phyloP scores from a whole-genome alignment of 768 basidiomycete genomes.

The Pholiota molesta region DNA sequence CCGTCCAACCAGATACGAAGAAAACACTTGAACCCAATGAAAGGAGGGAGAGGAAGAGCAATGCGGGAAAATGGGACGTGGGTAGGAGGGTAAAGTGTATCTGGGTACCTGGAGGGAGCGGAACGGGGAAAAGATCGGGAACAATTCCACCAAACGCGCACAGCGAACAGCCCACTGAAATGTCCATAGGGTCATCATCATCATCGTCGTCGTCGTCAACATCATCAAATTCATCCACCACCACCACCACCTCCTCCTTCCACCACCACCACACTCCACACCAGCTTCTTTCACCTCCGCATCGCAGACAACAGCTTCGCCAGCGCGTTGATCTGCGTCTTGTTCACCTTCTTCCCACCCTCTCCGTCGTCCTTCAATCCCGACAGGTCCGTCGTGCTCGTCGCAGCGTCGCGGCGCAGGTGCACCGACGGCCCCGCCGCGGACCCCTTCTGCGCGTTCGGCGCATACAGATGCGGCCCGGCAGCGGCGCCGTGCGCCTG shows the following conservation, averaged over 20 bases:
- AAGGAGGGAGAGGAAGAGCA: not conserved
- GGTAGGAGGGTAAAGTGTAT: conserved; percentile 5
- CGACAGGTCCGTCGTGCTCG: conserved; percentile 74
- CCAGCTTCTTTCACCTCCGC: conserved; percentile 12
- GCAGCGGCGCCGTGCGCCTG: not conserved
- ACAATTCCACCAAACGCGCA: conserved; percentile 10
- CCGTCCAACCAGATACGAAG: not conserved
- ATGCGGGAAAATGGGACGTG: not conserved
- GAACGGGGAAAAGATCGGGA: conserved; percentile 3
- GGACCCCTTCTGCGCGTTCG: conserved; percentile 1
- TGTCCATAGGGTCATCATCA: conserved; percentile 19
- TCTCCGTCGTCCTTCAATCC: conserved; percentile 46
- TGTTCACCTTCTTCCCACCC: conserved; percentile 77
- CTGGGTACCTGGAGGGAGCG: conserved; percentile 15
- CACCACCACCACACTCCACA: no score
- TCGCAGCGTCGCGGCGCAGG: conserved; percentile 64
- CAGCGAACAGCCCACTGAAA: conserved; percentile 8
- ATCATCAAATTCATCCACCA: conserved; percentile 14
- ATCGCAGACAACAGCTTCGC: conserved; percentile 91
- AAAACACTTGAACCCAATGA: not conserved
- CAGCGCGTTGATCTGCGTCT: conserved; percentile 85
- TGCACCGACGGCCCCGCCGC: conserved; percentile 31
- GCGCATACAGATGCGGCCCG: not conserved
- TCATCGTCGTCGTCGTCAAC: conserved; percentile 14
- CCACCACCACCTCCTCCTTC: conserved; percentile 1